A percentile compares a stretch with the other conserved stretches of the same genome.
Evolutionary conservation across 2,329 filamentous ascomycete genomes (phyloP).

Genomic region (Coniochaeta sp.): DNA sequence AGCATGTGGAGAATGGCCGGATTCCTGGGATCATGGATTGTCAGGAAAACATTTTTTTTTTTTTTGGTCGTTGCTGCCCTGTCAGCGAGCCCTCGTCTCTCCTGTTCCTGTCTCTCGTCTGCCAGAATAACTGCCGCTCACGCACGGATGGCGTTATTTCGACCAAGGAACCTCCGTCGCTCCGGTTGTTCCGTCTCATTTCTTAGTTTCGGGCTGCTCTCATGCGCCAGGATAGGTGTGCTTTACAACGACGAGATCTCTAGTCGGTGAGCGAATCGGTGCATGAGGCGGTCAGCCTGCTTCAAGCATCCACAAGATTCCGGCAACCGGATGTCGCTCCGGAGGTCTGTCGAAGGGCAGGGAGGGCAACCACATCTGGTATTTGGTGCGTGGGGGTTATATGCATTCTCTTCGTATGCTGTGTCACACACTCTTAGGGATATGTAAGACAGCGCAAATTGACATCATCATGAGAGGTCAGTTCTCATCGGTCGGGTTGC

Average conservation of each 20-base stretch:
- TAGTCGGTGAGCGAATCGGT: not conserved
- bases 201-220: not conserved
- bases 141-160: not conserved
- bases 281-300: not conserved
- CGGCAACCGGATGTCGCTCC: not conserved
- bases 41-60: not conserved
- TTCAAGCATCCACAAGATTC: not conserved
- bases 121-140: not conserved
- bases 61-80: not conserved
- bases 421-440: not conserved
- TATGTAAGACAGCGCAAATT: not conserved
- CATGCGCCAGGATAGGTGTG: not conserved
- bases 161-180: not conserved
- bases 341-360: not conserved
- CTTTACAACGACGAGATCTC: not conserved
- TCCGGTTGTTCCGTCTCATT: not conserved
- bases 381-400: not conserved
- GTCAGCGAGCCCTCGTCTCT: not conserved
- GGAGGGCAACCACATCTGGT: too few species aligned
- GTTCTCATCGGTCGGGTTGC: not conserved
- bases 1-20: conserved; percentile 2
- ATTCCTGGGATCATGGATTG: conserved; percentile 2
- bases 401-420: not conserved
- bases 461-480: not conserved
- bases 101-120: not conserved